A percentile compares a stretch with the other conserved stretches of the same genome.
Evolutionary conservation across 208 protist species (phyloP).

Genomic region (Strigomonas culicis): DNA sequence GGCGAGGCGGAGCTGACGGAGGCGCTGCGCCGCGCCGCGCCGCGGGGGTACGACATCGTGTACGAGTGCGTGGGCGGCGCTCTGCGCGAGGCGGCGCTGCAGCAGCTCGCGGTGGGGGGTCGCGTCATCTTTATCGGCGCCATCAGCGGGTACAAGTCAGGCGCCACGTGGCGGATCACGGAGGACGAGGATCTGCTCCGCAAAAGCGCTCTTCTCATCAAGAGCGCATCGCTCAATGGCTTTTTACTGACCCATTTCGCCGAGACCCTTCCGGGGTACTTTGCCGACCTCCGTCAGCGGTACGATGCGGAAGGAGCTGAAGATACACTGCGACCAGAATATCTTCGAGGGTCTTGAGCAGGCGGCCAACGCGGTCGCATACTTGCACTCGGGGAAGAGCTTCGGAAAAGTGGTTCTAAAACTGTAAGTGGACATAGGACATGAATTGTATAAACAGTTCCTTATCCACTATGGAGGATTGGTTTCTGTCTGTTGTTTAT

Average conservation of each 20-base stretch:
- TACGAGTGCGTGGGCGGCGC: constrained; percentile 51
- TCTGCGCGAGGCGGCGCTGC: constrained; percentile 22
- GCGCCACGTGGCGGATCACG: constrained; percentile 19
- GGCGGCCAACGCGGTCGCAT: constrained; percentile 27
- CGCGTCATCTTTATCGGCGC: constrained; percentile 39
- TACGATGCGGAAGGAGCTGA: constrained; percentile 15
- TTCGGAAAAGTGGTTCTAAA: constrained; percentile 32
- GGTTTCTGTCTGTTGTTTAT: neutral
- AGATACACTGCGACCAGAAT: constrained; percentile 19
- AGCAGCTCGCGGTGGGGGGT: constrained; percentile 31
- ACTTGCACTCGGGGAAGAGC: constrained; percentile 31
- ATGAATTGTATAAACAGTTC: neutral
- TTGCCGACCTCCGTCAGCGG: constrained; percentile 19
- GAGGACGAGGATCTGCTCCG: constrained; percentile 4
- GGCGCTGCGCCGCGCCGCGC: constrained; percentile 24
- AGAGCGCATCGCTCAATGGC: constrained; percentile 24
- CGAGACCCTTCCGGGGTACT: constrained; percentile 22
- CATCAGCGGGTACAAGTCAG: constrained; percentile 36
- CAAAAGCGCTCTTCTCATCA: constrained; percentile 12
- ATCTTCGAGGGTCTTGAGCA: constrained; percentile 19
- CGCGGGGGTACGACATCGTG: constrained; percentile 42
- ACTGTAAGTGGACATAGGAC: neutral
- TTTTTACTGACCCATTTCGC: constrained; percentile 29
- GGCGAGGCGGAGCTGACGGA: constrained; percentile 21
- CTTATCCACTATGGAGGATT: neutral